A percentile compares a stretch with the other conserved stretches of the same genome.
Evolutionary conservation across 768 basidiomycete species (phyloP).

Genomic region (Boletus eberwhitei): DNA sequence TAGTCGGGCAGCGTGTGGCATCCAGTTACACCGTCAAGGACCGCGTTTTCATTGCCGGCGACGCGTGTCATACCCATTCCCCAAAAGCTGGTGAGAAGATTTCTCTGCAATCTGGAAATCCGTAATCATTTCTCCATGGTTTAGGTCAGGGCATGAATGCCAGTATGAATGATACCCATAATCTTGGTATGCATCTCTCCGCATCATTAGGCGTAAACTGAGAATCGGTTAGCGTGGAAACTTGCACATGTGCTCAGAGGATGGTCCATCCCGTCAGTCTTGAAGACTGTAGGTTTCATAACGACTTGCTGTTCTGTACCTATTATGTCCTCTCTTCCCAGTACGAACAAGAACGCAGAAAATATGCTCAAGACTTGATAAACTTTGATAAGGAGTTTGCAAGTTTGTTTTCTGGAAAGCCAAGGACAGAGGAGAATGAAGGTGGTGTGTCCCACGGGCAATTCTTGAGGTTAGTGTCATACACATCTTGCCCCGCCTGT

Average conservation of each 20-base stretch:
- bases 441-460: slow-evolving; percentile 34
- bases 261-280: slow-evolving; percentile 35
- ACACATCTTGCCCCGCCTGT: background rate
- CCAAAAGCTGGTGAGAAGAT: slow-evolving; percentile 53
- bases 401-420: slow-evolving; percentile 65
- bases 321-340: slow-evolving; percentile 21
- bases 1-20: slow-evolving; percentile 75
- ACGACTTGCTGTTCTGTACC: background rate
- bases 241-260: slow-evolving; percentile 43
- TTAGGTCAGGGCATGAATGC: slow-evolving; percentile 76
- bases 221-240: slow-evolving; percentile 44
- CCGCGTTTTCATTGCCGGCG: slow-evolving; percentile 73
- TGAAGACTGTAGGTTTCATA: slow-evolving; percentile 37
- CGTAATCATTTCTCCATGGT: background rate
- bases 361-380: slow-evolving; percentile 71
- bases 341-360: slow-evolving; percentile 68
- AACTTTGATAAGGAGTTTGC: slow-evolving; percentile 65
- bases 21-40: slow-evolving; percentile 56
- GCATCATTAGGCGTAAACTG: slow-evolving; percentile 43
- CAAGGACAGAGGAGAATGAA: slow-evolving; percentile 42
- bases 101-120: background rate
- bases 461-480: slow-evolving; percentile 31
- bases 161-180: slow-evolving; percentile 73
- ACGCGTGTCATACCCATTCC: slow-evolving; percentile 70
- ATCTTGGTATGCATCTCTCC: slow-evolving; percentile 43